phyloP scores from a whole-genome alignment of 1,284 basidiomycete genomes.

The Meripilus lineatus region DNA sequence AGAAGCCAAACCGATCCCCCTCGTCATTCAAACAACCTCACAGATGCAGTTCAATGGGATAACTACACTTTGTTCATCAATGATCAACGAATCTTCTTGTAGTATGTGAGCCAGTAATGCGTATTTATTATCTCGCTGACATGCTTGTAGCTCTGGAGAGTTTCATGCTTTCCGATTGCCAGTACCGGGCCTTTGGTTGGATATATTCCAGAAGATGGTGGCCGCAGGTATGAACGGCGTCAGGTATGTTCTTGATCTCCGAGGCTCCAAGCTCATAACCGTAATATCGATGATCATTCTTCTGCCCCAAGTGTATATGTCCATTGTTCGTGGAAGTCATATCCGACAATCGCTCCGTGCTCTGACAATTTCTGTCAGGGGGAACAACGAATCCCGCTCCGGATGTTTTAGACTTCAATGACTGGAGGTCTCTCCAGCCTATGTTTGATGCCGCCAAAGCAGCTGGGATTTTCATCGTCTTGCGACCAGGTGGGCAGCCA shows the following conservation, averaged over 20 bases:
- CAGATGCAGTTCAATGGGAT: slow-evolving; percentile 5
- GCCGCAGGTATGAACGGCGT: slow-evolving; percentile 78
- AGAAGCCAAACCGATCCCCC: slow-evolving; percentile 1
- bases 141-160: slow-evolving; percentile 51
- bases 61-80: slow-evolving; percentile 3
- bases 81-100: slow-evolving; percentile 12
- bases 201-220: slow-evolving; percentile 77
- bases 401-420: slow-evolving; percentile 66
- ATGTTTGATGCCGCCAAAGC: slow-evolving; percentile 43
- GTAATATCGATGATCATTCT: background rate
- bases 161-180: slow-evolving; percentile 83
- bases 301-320: slow-evolving; percentile 51
- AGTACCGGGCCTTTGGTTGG: slow-evolving; percentile 74
- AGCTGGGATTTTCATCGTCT: slow-evolving; percentile 41
- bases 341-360: background rate
- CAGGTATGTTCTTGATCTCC: slow-evolving; percentile 16
- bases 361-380: slow-evolving; percentile 25
- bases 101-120: slow-evolving; percentile 19
- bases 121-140: background rate
- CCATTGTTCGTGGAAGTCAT: slow-evolving; percentile 37
- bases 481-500: slow-evolving; percentile 29
- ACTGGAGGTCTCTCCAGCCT: slow-evolving; percentile 65
- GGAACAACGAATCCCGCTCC: slow-evolving; percentile 69
- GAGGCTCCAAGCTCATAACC: no score
- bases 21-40: slow-evolving; percentile 2